phyloP scores from a whole-genome alignment of 2,329 filamentous ascomycete species.

The Aspergillus versicolor region DNA sequence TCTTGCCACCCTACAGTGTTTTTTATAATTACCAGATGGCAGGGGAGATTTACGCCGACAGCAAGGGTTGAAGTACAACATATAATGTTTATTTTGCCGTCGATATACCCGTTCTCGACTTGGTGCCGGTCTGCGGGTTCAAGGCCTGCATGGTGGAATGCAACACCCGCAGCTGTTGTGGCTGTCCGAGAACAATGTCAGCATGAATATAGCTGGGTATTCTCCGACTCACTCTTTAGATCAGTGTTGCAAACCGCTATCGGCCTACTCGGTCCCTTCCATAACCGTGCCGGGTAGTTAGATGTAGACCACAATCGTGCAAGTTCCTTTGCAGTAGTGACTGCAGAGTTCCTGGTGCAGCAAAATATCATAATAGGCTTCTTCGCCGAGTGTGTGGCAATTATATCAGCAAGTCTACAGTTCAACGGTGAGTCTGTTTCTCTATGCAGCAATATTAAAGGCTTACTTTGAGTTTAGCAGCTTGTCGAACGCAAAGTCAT shows the following conservation, averaged over 20 bases:
- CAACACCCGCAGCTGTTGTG: slow-evolving; percentile 61
- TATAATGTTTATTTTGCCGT: slow-evolving; percentile 73
- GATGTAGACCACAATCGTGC: slow-evolving; percentile 64
- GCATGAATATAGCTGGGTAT: slow-evolving; percentile 9
- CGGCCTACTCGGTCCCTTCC: slow-evolving; percentile 58
- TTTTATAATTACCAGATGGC: slow-evolving; percentile 80
- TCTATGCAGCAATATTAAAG: neutral
- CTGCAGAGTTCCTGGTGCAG: slow-evolving; percentile 70
- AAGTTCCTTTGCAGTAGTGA: slow-evolving; percentile 65
- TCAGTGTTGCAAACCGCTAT: slow-evolving; percentile 59
- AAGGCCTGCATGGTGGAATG: slow-evolving; percentile 80
- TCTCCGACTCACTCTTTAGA: slow-evolving; percentile 52
- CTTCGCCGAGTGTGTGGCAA: slow-evolving; percentile 63
- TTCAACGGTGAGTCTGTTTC: neutral
- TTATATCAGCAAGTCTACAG: slow-evolving; percentile 62
- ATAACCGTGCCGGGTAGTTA: slow-evolving; percentile 55
- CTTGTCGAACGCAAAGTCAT: slow-evolving; percentile 77
- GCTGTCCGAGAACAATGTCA: slow-evolving; percentile 27
- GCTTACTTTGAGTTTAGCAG: slow-evolving; percentile 60
- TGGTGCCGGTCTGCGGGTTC: slow-evolving; percentile 61
- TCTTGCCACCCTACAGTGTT: slow-evolving; percentile 69
- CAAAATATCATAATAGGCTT: slow-evolving; percentile 87
- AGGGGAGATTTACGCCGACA: slow-evolving; percentile 80
- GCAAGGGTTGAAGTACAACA: slow-evolving; percentile 86
- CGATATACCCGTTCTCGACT: slow-evolving; percentile 67